Conservation (phyloP, 2,329 filamentous ascomycete species). For the Colletotrichum sp. region DNA sequence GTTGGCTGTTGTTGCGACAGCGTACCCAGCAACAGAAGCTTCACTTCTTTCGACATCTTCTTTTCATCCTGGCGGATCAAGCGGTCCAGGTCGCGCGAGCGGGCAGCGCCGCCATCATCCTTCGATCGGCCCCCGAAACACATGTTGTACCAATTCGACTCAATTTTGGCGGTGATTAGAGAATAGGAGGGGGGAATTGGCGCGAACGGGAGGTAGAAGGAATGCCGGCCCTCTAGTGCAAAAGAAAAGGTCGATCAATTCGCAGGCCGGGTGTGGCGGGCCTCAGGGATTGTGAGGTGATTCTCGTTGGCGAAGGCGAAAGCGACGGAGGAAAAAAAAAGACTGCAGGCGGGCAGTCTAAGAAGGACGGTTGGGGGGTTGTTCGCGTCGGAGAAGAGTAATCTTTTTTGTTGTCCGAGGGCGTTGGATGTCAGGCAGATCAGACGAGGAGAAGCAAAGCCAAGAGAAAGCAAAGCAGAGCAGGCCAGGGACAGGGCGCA, state of each 20-base stretch:
- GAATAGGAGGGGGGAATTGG: not conserved
- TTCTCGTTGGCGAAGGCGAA: not conserved
- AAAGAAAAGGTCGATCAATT: not conserved
- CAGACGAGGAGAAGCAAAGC: constrained; percentile 1
- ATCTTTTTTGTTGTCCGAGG: constrained; percentile 3
- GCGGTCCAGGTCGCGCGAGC: constrained; percentile 83
- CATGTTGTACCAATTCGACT: constrained; percentile 48
- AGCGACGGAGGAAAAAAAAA: not conserved
- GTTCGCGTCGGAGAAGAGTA: not conserved
- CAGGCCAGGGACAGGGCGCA: not conserved
- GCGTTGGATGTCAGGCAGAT: constrained; percentile 8
- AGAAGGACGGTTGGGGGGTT: not conserved
- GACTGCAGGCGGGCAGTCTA: not conserved
- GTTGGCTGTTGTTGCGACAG: constrained; percentile 31
- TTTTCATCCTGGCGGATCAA: constrained; percentile 87
- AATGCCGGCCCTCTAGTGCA: not conserved
- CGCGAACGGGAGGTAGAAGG: not conserved
- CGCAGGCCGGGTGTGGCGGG: not conserved
- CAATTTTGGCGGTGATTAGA: not conserved
- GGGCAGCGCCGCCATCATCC: constrained; percentile 54
- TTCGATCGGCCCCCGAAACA: constrained; percentile 67
- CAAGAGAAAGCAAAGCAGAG: not conserved
- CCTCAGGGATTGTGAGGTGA: not conserved
- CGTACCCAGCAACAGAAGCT: constrained; percentile 88
- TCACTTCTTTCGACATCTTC: constrained; percentile 84